Evolutionary conservation across 352 stramenopile genomes (phyloP).

Genomic region (Ochromonadaceae sp.): DNA sequence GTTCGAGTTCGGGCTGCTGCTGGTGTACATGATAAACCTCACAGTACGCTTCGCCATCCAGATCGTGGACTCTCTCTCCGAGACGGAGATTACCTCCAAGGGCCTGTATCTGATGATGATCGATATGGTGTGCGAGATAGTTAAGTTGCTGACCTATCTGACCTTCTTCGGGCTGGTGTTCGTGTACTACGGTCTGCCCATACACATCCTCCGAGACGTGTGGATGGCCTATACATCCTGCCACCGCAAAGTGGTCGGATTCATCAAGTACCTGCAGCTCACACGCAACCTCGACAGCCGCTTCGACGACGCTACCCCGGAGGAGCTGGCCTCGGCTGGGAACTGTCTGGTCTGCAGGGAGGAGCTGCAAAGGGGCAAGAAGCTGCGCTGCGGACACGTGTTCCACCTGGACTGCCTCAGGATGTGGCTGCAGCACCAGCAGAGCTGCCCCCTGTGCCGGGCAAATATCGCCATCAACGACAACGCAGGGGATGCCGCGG

Average conservation of each 20-base stretch:
- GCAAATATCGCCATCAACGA: conserved; percentile 67
- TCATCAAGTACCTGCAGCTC: conserved; percentile 65
- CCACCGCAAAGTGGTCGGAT: not conserved
- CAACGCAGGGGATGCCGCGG: not conserved
- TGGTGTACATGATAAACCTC: conserved; percentile 70
- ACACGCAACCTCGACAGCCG: conserved; percentile 85
- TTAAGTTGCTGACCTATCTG: conserved; percentile 89
- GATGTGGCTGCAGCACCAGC: conserved; percentile 96
- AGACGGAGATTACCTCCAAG: conserved; percentile 14
- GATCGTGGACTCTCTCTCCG: conserved; percentile 57
- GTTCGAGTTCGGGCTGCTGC: conserved; percentile 89
- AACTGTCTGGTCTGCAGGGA: conserved; percentile 31
- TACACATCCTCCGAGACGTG: conserved; percentile 91
- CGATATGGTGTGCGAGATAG: conserved; percentile 41
- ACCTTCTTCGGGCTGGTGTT: conserved; percentile 95
- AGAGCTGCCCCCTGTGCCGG: conserved; percentile 91
- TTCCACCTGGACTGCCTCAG: conserved; percentile 92
- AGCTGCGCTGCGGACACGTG: conserved; percentile 85
- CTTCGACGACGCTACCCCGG: conserved; percentile 77
- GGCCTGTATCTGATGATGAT: not conserved
- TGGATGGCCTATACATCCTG: conserved; percentile 63
- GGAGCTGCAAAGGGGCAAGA: conserved; percentile 64
- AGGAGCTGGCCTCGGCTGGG: conserved; percentile 62
- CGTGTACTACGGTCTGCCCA: conserved; percentile 87
- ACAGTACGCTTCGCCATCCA: conserved; percentile 69